Conservation (phyloP, 1,284 basidiomycete species). For the Meripilus lineatus region DNA sequence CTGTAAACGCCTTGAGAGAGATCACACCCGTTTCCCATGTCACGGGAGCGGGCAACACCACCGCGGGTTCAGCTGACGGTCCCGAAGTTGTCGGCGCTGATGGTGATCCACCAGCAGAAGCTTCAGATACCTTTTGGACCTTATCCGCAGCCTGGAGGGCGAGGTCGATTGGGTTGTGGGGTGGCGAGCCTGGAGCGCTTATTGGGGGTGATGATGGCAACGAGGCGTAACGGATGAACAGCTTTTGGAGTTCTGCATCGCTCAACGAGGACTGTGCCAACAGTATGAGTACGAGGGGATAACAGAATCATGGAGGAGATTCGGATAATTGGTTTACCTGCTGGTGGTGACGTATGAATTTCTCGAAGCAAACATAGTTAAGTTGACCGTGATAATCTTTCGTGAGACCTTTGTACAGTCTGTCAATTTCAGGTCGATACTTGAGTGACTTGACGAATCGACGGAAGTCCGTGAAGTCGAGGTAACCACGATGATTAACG, state of each 20-base stretch:
- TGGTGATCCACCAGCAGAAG: constrained; percentile 7
- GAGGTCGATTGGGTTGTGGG: constrained; percentile 22
- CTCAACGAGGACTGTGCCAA: constrained; percentile 43
- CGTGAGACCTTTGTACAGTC: constrained; percentile 55
- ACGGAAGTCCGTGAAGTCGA: constrained; percentile 85
- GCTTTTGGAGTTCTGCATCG: constrained; percentile 38
- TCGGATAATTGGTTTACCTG: constrained; percentile 38
- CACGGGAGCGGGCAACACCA: constrained; percentile 13
- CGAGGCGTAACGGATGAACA: constrained; percentile 55
- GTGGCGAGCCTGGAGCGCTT: constrained; percentile 16
- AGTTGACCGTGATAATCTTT: constrained; percentile 38
- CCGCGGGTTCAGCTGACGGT: not conserved
- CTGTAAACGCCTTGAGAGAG: constrained; percentile 60
- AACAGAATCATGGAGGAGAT: too few species aligned
- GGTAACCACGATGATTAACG: constrained; percentile 52
- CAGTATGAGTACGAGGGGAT: not conserved
- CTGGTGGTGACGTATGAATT: constrained; percentile 67
- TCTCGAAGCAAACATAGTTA: constrained; percentile 51
- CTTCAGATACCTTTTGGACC: too few species aligned
- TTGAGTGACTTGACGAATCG: constrained; percentile 85
- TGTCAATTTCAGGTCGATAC: constrained; percentile 74
- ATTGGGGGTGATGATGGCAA: constrained; percentile 12
- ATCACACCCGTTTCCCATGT: constrained; percentile 32
- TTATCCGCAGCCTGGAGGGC: constrained; percentile 11
- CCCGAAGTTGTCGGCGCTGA: not conserved